Base-by-base conservation (phyloP, 306 rosid species). In the Cyamopsis tetragonoloba region DNA sequence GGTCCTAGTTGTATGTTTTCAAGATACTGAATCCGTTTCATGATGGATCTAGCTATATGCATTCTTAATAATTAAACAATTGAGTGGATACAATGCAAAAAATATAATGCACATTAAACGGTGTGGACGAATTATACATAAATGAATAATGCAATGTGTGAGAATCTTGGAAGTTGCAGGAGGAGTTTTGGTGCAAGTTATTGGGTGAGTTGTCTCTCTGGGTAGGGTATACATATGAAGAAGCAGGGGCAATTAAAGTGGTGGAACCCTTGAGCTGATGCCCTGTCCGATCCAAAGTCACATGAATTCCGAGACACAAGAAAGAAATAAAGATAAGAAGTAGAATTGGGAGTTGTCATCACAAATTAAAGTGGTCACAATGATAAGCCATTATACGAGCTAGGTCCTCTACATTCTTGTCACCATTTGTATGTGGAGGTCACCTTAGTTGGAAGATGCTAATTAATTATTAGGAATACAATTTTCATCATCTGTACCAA, bases 261-360 rank as follows among this genome's bases (percentile, higher is more conserved):
- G 80, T 70, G 74, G 74, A 74, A 74, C 73, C 72, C 62, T n/a
- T n/a, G n/a, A n/a, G n/a, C n/a, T n/a, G n/a, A n/a, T n/a, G n/a
- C n/a, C 58, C 58, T 18, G 4, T 7, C 28, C 70, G 42, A 35
- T 8, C 5, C 20, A 34, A 39, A 48, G 75, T 80, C 81, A 80
- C 84, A 60, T 80, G 84, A 71, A 65, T 39, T 47, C 19, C 57
- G 48, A 65, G 82, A 47, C 48, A 62, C 30, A 41, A 24, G 71
- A 72, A 62, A 64, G 51, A 64, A n/a, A n/a, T n/a, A n/a, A n/a
- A n/a, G n/a, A n/a, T n/a, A n/a, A n/a, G n/a, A n/a, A n/a, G n/a
- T n/a, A n/a, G 47, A 26, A 18, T 62, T 38, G 58, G 39, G 28
- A 41, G 46, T 73, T 59, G 60, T 38, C 68, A 46, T 71, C 8